Evolutionary conservation across 768 basidiomycete genomes (phyloP), one percentile per base, ranked within the genome.

Genomic region (Agaricus bisporus): DNA sequence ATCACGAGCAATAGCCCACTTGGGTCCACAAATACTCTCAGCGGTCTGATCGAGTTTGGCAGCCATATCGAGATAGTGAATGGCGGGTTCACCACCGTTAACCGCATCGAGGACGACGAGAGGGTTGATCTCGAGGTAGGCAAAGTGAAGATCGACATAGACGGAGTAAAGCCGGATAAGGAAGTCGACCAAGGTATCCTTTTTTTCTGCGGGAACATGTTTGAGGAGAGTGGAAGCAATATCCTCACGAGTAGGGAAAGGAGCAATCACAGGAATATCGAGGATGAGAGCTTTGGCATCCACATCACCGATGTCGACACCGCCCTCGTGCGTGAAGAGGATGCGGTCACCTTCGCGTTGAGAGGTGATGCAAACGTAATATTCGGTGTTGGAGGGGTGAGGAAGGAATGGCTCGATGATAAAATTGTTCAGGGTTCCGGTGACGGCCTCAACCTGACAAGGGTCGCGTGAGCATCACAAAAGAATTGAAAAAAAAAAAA

Each of bases 21-120:
- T 99, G 63, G 92, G 92, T 18, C 97, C 95, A 64, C 92, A 95
- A 65, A 98, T 90, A 66, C 85, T 94, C 73, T 99, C 95, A 41
- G 97, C 97, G 7, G 97, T 98, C 75, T 98, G 97, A 68, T 99
- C 97, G 59, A 99, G 88, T 78, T 98, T 99, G 63, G 95, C 97
- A 39, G 97, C 97, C 95, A 99, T 98, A 70, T 99, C 95, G 58
- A 99, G 86, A 76, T 94, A 98, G 73, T 88, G 87, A 63, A 98
- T 92, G 58, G 82, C 82, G 39, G 87, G 85, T 59, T 85, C 74
- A 56, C 81, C 82, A 17, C 76, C 76, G 29, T 71, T 73, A 59
- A 80, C 84, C 54, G 79, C 85, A 67, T 97, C 94, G 63, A 98
- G 85, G 66, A 91, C 89, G 65, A 98, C 86, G 51, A 99, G 83